A percentile compares a stretch with the other conserved stretches of the same genome.
phyloP scores from a whole-genome alignment of 345 rosid genomes.

The Murraya paniculata region DNA sequence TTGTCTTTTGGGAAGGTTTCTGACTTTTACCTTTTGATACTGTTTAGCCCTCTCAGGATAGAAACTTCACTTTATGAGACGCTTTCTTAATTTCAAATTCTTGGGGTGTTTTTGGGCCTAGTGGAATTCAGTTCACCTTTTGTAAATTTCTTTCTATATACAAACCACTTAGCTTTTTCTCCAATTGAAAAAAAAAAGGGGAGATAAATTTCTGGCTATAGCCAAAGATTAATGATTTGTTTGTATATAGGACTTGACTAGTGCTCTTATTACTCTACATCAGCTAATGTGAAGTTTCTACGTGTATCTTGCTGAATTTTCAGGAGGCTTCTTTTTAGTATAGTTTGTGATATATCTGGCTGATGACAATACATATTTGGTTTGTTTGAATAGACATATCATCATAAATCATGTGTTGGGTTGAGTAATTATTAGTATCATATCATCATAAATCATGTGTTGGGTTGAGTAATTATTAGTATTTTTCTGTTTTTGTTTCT shows the following conservation, averaged over 20 bases:
- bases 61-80: too few species aligned
- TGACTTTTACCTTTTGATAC: too few species aligned
- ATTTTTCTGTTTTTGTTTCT: background rate
- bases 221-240: background rate
- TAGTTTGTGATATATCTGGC: background rate
- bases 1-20: too few species aligned
- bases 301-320: background rate
- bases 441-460: background rate
- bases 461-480: background rate
- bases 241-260: background rate
- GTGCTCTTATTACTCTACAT: background rate
- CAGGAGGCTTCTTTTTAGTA: background rate
- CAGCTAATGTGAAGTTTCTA: background rate
- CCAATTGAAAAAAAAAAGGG: background rate
- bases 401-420: background rate
- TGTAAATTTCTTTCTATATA: too few species aligned
- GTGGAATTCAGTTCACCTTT: too few species aligned
- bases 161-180: too few species aligned
- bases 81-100: too few species aligned
- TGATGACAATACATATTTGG: background rate
- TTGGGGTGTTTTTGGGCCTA: too few species aligned
- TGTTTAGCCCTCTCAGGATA: too few species aligned
- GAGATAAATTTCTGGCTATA: conserved; percentile 2
- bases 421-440: background rate
- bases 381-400: background rate